Evolutionary conservation across 2,329 filamentous ascomycete genomes (phyloP).

Genomic region (Cladobotryum protrusum): DNA sequence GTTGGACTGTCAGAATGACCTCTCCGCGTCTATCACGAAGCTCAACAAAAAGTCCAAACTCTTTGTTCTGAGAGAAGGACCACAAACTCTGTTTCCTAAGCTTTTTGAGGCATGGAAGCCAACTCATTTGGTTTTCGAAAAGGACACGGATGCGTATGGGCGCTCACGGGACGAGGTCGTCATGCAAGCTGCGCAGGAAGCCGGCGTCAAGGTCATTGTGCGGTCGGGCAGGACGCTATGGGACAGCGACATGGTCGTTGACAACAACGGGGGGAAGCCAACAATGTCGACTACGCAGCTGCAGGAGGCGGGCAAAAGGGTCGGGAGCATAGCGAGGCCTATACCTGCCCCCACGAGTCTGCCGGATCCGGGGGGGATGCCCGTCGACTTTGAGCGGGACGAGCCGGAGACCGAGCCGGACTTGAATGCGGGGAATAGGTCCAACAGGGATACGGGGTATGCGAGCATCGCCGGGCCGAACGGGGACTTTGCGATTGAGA

Average conservation of each 20-base stretch:
- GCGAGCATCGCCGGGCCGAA: slow-evolving; percentile 57
- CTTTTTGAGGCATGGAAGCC: slow-evolving; percentile 68
- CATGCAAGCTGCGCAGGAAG: slow-evolving; percentile 50
- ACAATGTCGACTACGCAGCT: slow-evolving; percentile 70
- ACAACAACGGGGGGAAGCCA: slow-evolving; percentile 59
- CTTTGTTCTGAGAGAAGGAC: slow-evolving; percentile 65
- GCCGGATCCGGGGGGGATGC: slow-evolving; percentile 60
- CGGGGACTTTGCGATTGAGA: slow-evolving; percentile 64
- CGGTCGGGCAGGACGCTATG: slow-evolving; percentile 63
- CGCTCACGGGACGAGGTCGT: slow-evolving; percentile 57
- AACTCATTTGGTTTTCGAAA: slow-evolving; percentile 72
- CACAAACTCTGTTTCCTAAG: slow-evolving; percentile 65
- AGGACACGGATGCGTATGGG: slow-evolving; percentile 69
- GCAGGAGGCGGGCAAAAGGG: slow-evolving; percentile 53
- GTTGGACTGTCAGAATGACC: slow-evolving; percentile 66
- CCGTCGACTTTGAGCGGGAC: slow-evolving; percentile 52
- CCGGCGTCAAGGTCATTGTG: slow-evolving; percentile 63
- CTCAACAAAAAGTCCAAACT: slow-evolving; percentile 67
- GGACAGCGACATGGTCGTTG: slow-evolving; percentile 65
- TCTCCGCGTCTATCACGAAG: slow-evolving; percentile 59
- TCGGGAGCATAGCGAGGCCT: slow-evolving; percentile 56
- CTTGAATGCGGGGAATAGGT: slow-evolving; percentile 52
- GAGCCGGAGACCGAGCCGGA: slow-evolving; percentile 47
- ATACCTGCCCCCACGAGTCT: slow-evolving; percentile 52
- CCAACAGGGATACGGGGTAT: slow-evolving; percentile 52